phyloP scores from a whole-genome alignment of 2,329 filamentous ascomycete species.

The Didymella sp. region DNA sequence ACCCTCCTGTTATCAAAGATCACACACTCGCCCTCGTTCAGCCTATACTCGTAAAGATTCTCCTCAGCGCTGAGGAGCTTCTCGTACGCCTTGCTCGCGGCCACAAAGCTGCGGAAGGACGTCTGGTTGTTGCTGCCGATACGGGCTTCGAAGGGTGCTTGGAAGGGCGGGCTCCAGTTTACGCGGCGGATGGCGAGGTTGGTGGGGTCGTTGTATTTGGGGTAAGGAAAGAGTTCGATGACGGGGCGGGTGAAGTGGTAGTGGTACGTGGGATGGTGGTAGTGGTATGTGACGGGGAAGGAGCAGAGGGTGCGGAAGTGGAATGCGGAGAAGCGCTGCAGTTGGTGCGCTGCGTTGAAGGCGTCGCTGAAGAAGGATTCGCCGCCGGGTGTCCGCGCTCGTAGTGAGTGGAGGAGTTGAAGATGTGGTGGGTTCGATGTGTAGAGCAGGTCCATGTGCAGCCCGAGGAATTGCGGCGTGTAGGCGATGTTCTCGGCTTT shows the following conservation, averaged over 20 bases:
- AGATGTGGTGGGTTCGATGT: slow-evolving; percentile 78
- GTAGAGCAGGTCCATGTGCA: slow-evolving; percentile 95
- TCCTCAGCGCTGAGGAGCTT: slow-evolving; percentile 62
- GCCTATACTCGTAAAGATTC: slow-evolving; percentile 72
- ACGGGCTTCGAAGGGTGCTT: slow-evolving; percentile 60
- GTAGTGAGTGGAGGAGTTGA: slow-evolving; percentile 88
- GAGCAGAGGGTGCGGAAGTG: slow-evolving; percentile 53
- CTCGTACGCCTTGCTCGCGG: slow-evolving; percentile 64
- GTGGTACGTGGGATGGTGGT: slow-evolving; percentile 66
- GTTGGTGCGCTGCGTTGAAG: slow-evolving; percentile 64
- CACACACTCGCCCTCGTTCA: slow-evolving; percentile 84
- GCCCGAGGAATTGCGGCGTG: slow-evolving; percentile 78
- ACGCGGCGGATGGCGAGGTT: slow-evolving; percentile 53
- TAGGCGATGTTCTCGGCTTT: slow-evolving; percentile 90
- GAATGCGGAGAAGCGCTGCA: slow-evolving; percentile 23
- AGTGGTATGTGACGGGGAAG: slow-evolving; percentile 67
- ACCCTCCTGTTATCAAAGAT: slow-evolving; percentile 90
- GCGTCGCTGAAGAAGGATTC: slow-evolving; percentile 87
- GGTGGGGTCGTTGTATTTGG: slow-evolving; percentile 38
- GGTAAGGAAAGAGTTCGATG: slow-evolving; percentile 53
- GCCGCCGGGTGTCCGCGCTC: slow-evolving; percentile 79
- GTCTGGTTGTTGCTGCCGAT: slow-evolving; percentile 40
- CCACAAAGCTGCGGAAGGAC: slow-evolving; percentile 40
- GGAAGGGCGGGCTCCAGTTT: slow-evolving; percentile 83
- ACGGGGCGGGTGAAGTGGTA: slow-evolving; percentile 68